Evolutionary conservation across 2,329 filamentous ascomycete genomes (phyloP).

Genomic region (Aspergillus cejpii): DNA sequence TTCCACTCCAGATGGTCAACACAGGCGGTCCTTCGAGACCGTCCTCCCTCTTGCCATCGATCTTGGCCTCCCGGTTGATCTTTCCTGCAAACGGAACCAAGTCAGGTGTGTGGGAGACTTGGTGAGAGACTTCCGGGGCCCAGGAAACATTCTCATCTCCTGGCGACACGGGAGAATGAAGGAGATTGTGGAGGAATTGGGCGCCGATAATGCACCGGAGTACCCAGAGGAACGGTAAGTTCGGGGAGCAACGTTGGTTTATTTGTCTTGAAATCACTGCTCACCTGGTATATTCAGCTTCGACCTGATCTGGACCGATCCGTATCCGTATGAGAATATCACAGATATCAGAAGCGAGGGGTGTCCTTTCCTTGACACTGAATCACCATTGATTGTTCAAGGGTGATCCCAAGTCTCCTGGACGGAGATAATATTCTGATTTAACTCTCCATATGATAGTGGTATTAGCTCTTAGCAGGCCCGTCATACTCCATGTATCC

Average conservation of each 20-base stretch:
- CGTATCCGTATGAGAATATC: slow-evolving; percentile 24
- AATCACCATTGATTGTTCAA: slow-evolving; percentile 15
- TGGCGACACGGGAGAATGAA: slow-evolving; percentile 26
- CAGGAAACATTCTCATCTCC: slow-evolving; percentile 25
- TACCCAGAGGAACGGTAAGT: slow-evolving; percentile 26
- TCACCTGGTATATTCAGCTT: slow-evolving; percentile 17
- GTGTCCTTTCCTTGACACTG: slow-evolving; percentile 23
- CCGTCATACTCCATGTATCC: too few relatives aligned
- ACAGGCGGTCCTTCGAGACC: slow-evolving; percentile 19
- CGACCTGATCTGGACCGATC: slow-evolving; percentile 28
- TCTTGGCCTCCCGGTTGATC: slow-evolving; percentile 24
- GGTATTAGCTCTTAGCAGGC: too few relatives aligned
- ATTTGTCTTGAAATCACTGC: neutral
- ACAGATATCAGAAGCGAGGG: slow-evolving; percentile 21
- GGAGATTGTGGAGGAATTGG: slow-evolving; percentile 19
- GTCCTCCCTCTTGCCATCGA: slow-evolving; percentile 24
- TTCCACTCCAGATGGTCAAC: slow-evolving; percentile 10
- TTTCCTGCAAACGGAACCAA: slow-evolving; percentile 22
- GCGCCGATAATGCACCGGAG: slow-evolving; percentile 15
- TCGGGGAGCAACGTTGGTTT: neutral
- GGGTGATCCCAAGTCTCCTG: slow-evolving; percentile 7
- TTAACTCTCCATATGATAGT: too few relatives aligned
- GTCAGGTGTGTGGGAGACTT: slow-evolving; percentile 19
- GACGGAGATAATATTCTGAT: neutral
- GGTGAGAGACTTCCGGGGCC: slow-evolving; percentile 17